Percentiles rank a stretch among this genome's conserved stretches.
phyloP scores from a whole-genome alignment of 202 grass and related monocot genomes.

The Brachypodium distachyon region DNA sequence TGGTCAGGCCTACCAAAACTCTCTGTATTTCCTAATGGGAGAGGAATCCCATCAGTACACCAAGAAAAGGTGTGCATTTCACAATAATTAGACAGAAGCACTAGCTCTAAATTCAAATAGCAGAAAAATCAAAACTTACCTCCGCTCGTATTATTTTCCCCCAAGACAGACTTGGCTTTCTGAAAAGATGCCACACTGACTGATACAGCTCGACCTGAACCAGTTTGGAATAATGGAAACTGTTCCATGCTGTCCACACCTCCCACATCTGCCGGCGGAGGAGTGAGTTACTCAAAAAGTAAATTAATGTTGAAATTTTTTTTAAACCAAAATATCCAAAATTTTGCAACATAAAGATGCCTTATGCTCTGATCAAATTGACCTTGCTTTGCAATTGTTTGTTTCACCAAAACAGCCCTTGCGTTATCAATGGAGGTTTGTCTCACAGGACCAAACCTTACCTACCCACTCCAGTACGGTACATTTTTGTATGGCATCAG shows the following conservation, averaged over 20 bases:
- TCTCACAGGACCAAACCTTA: slow-evolving; percentile 20
- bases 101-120: slow-evolving; percentile 4
- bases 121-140: slow-evolving; percentile 25
- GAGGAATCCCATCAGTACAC: slow-evolving; percentile 14
- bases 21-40: slow-evolving; percentile 8
- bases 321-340: neutral
- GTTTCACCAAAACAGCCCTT: slow-evolving; percentile 33
- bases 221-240: slow-evolving; percentile 55
- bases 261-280: neutral
- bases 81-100: neutral
- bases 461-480: slow-evolving; percentile 23
- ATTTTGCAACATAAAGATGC: neutral
- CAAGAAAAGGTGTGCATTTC: neutral
- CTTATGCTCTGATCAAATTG: neutral
- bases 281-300: neutral
- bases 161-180: slow-evolving; percentile 47
- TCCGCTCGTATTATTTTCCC: slow-evolving; percentile 19
- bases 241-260: neutral
- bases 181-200: slow-evolving; percentile 35
- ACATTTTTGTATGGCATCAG: slow-evolving; percentile 16
- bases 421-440: slow-evolving; percentile 34
- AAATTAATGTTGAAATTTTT: neutral
- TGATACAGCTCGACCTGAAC: slow-evolving; percentile 42
- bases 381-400: slow-evolving; percentile 20
- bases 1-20: slow-evolving; percentile 10